These are phyloP conservation scores for Peziza echinospora DNA, from an alignment of 495 filamentous ascomycete species.

Conservation along the genomic window DNA sequence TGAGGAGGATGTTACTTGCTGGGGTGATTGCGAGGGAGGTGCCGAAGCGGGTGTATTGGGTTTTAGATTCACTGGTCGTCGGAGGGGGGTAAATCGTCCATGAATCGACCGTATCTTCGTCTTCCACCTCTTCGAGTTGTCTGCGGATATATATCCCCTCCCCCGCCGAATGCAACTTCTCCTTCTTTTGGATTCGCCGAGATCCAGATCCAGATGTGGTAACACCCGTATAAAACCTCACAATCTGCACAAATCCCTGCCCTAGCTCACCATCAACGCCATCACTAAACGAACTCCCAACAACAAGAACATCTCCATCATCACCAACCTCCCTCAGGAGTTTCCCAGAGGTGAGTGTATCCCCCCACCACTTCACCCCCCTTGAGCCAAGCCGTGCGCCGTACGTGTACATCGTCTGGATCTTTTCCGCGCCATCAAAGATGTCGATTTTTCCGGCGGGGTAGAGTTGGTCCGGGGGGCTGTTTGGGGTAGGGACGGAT, in stretches of 20 bases:
- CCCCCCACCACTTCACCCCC: conserved; percentile 13
- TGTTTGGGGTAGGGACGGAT: conserved; percentile 5
- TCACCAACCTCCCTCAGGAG: conserved; percentile 2
- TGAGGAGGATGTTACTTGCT: conserved; percentile 1
- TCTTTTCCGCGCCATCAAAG: conserved; percentile 4
- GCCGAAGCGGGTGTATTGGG: conserved; percentile 11
- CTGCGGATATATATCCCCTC: conserved; percentile 3
- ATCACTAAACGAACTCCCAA: conserved; percentile 6
- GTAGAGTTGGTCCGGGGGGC: conserved; percentile 9
- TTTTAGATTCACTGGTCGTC: background rate
- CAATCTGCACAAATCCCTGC: background rate
- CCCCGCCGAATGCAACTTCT: conserved; percentile 6
- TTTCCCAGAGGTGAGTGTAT: conserved; percentile 9
- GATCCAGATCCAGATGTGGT: too few relatives aligned
- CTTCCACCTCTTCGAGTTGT: too few relatives aligned
- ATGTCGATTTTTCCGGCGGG: conserved; percentile 10
- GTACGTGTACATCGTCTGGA: conserved; percentile 2
- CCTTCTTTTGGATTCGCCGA: too few relatives aligned
- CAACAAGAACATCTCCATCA: conserved; percentile 1
- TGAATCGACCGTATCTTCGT: background rate
- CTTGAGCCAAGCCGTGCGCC: conserved; percentile 13
- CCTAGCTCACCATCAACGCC: conserved; percentile 4
- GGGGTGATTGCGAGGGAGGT: background rate
- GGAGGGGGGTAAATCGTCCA: conserved; percentile 3
- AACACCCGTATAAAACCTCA: too few relatives aligned